Evolutionary conservation across 768 basidiomycete genomes (phyloP), one percentile per base, ranked within the genome.

Genomic region (Tulasnella sp.): DNA sequence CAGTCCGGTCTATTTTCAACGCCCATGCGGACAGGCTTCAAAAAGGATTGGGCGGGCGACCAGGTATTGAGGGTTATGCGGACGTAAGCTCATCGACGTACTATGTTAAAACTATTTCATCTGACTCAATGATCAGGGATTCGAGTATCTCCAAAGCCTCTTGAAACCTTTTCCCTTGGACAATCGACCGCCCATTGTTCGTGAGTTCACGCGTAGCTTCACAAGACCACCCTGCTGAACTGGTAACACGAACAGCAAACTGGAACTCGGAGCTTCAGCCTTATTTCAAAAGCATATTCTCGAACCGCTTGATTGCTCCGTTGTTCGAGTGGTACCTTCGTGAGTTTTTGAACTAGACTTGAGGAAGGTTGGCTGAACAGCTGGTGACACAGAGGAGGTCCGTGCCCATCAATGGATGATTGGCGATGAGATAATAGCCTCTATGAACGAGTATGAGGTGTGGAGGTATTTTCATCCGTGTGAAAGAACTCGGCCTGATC

Each of bases 281-380:
- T 35, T 65, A 69, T n/a, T 69, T 69, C 19, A 44, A 44, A 17
- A 22, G 52, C n/a, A 26, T 69, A 34, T 35, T 47, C 32, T 19
- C n/a, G 14, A 42, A 59, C 19, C 22, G 47, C 5, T 36, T 69
- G 1, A 47, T 69, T 36, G 44, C 35, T 36, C 39, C 71, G 65
- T 80, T 91, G 72, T 79, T 91, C 29, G 91, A 93, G 76, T 85
- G 84, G 12, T 92, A 90, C 77, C 83, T 92, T 34, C 89, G 91
- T 90, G 68, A 68, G 87, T 77, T 0, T 34, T 59, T 29, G 5
- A 4, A 8, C 3, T 62, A 59, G 67, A 73, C 34, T 5, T 17
- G 41, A 26, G 62, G 17, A 8, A 34, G 29, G 16, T 19, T 36
- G 22, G 39, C 32, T 69, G 66, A 26, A 35, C 64, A 35, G 39